These are phyloP conservation scores for Pigoraptor vietnamica DNA, from an alignment of 78 protist species.

Conservation along the genomic window DNA sequence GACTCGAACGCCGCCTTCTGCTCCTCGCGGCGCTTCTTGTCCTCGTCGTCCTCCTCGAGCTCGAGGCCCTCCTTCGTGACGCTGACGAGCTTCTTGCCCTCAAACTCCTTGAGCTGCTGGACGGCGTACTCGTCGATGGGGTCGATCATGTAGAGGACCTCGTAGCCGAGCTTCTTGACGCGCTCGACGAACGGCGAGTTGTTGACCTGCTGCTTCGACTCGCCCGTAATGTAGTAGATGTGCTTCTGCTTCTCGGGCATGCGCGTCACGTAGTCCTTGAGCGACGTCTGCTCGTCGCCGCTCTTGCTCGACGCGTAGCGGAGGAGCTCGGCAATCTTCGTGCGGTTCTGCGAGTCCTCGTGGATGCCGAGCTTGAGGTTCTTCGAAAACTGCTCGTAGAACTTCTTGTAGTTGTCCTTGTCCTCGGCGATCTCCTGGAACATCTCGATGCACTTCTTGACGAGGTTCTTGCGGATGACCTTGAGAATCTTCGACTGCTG, in stretches of 20 bases:
- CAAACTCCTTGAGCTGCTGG: slow-evolving; percentile 97
- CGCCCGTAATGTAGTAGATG: slow-evolving; percentile 99
- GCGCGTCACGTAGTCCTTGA: slow-evolving; percentile 96
- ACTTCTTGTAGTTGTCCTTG: slow-evolving; percentile 95
- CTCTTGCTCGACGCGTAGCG: slow-evolving; percentile 93
- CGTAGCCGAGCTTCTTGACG: slow-evolving; percentile 68
- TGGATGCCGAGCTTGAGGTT: slow-evolving; percentile 99
- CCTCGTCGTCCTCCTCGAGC: slow-evolving; percentile 92
- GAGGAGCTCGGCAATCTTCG: slow-evolving; percentile 93
- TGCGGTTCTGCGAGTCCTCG: slow-evolving; percentile 96
- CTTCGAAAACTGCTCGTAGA: slow-evolving; percentile 96
- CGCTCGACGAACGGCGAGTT: slow-evolving; percentile 94
- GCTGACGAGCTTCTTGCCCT: slow-evolving; percentile 96
- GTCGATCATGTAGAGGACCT: slow-evolving; percentile 98
- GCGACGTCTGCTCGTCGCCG: slow-evolving; percentile 89
- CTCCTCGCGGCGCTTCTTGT: slow-evolving; percentile 86
- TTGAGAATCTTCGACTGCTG: slow-evolving; percentile 98
- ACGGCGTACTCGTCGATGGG: slow-evolving; percentile 99
- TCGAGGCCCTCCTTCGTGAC: slow-evolving; percentile 98
- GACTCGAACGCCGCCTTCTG: slow-evolving; percentile 79
- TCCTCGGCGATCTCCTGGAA: slow-evolving; percentile 95
- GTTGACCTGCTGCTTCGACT: slow-evolving; percentile 64
- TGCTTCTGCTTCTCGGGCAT: slow-evolving; percentile 98
- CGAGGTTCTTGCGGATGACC: slow-evolving; percentile 97
- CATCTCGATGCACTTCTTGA: slow-evolving; percentile 97